Evolutionary conservation across 352 stramenopile species (phyloP).

Genomic region (Globisporangium nodosum): DNA sequence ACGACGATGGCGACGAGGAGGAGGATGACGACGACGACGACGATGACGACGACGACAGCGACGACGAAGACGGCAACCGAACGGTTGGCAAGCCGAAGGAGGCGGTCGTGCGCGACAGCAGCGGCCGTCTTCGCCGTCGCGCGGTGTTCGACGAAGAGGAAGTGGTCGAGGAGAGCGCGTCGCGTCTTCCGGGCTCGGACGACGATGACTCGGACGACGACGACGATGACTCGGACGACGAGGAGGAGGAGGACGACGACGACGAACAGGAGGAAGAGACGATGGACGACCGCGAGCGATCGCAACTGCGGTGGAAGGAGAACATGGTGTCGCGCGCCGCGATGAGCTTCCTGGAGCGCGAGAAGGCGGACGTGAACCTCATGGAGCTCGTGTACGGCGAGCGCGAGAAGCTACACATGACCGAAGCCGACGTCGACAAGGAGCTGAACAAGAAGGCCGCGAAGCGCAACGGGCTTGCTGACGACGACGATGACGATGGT

Average conservation of each 20-base stretch:
- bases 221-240: constrained; percentile 32
- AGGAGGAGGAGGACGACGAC: constrained; percentile 43
- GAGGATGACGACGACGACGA: constrained; percentile 41
- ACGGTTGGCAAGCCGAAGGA: constrained; percentile 63
- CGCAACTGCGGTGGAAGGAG: constrained; percentile 82
- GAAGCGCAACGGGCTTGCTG: constrained; percentile 9
- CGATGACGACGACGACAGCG: constrained; percentile 45
- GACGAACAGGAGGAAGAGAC: constrained; percentile 28
- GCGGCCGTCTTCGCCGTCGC: constrained; percentile 65
- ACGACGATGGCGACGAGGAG: constrained; percentile 41
- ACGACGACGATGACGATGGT: constrained; percentile 34
- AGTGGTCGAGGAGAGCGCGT: constrained; percentile 11
- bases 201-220: constrained; percentile 45
- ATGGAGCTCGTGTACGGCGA: constrained; percentile 91
- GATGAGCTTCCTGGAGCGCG: constrained; percentile 81
- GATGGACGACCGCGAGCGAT: constrained; percentile 41
- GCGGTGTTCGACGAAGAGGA: constrained; percentile 72
- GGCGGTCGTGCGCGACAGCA: constrained; percentile 58
- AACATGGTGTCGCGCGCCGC: constrained; percentile 81
- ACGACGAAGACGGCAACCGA: constrained; percentile 28
- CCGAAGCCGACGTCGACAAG: constrained; percentile 60
- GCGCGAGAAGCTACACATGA: constrained; percentile 77
- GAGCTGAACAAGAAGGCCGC: constrained; percentile 22
- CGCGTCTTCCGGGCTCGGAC: constrained; percentile 13
- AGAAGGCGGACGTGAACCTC: constrained; percentile 78